phyloP scores from a whole-genome alignment of 768 basidiomycete genomes.

The Mycena belliarum region DNA sequence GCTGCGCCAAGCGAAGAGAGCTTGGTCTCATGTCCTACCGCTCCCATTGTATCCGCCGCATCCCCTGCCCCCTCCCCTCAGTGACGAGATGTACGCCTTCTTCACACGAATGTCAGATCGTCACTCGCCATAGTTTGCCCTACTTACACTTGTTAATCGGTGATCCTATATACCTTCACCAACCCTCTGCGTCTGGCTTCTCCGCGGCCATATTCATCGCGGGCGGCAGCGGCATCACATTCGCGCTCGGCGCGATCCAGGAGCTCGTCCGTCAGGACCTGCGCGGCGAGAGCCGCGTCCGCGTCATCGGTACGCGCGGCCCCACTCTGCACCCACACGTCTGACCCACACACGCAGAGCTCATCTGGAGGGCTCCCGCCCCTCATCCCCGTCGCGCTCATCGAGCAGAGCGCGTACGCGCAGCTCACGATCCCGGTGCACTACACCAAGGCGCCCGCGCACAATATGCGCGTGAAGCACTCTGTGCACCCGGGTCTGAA shows the following conservation, averaged over 20 bases:
- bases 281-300: conserved; percentile 47
- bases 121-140: too few species aligned
- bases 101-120: too few species aligned
- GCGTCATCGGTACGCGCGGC: conserved; percentile 32
- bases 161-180: too few species aligned
- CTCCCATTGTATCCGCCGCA: too few species aligned
- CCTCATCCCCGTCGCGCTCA: conserved; percentile 2
- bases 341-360: conserved; percentile 41
- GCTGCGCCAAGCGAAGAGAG: too few species aligned
- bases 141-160: too few species aligned
- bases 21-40: too few species aligned
- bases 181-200: too few species aligned
- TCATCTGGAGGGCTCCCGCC: conserved; percentile 55
- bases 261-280: conserved; percentile 62
- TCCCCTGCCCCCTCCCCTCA: too few species aligned
- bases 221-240: conserved; percentile 64
- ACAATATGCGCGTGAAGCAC: conserved; percentile 20
- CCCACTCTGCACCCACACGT: background rate
- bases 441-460: conserved; percentile 33
- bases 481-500: conserved; percentile 36
- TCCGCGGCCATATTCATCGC: conserved; percentile 53
- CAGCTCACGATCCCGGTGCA: conserved; percentile 10
- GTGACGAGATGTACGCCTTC: too few species aligned
- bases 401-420: conserved; percentile 1
- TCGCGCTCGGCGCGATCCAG: conserved; percentile 53